These are phyloP conservation scores for Hypoxylon subgilvum DNA, from an alignment of 495 filamentous ascomycete genomes.

Conservation along the genomic window DNA sequence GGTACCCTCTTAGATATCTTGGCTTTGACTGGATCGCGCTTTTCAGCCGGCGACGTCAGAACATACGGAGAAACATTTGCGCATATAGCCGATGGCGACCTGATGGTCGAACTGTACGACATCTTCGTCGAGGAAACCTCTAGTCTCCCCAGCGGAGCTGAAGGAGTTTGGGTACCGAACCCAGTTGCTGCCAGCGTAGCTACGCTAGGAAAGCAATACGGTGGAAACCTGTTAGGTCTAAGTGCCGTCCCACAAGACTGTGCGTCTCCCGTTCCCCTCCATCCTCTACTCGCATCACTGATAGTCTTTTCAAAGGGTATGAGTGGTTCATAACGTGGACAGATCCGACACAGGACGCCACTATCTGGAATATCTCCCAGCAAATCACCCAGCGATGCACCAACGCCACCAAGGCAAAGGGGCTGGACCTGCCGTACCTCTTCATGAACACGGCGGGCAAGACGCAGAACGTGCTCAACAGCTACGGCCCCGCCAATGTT, in stretches of 20 bases:
- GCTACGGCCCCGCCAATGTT: conserved; percentile 51
- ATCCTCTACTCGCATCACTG: not conserved
- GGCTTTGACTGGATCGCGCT: conserved; percentile 25
- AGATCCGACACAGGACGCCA: conserved; percentile 8
- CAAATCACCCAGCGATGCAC: conserved; percentile 26
- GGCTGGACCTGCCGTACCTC: conserved; percentile 58
- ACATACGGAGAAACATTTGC: conserved; percentile 36
- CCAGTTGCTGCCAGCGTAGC: conserved; percentile 40
- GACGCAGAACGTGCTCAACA: conserved; percentile 49
- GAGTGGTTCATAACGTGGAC: conserved; percentile 32
- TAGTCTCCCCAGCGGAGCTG: conserved; percentile 29
- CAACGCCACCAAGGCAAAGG: conserved; percentile 49
- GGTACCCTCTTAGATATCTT: conserved; percentile 25
- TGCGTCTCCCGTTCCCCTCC: conserved; percentile 11
- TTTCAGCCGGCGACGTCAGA: conserved; percentile 19
- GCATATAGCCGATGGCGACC: conserved; percentile 34
- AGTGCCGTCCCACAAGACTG: conserved; percentile 32
- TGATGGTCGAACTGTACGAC: conserved; percentile 34
- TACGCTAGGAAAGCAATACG: conserved; percentile 35
- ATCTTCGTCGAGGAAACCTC: conserved; percentile 35
- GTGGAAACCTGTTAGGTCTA: conserved; percentile 45
- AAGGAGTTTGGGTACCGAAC: conserved; percentile 40
- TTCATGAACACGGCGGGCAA: conserved; percentile 61
- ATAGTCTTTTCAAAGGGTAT: conserved; percentile 19
- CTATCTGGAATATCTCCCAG: conserved; percentile 14